Base-by-base conservation (phyloP, 129 eudicot genomes). In the Flaveria sonorensis region DNA sequence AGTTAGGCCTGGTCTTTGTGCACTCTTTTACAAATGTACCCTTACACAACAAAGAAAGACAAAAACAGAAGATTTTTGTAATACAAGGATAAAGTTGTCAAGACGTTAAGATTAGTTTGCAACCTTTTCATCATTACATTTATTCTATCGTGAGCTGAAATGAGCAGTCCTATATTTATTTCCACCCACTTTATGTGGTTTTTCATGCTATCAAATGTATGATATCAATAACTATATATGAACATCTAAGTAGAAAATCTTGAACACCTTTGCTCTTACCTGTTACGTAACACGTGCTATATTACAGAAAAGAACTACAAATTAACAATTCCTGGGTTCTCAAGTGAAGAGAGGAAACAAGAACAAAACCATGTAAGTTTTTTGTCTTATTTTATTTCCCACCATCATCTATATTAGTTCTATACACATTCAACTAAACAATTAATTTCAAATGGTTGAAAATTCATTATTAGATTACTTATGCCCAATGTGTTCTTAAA, bases 251-350 rank as follows among this genome's bases (percentile, higher is more conserved):
- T 63, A 6, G n/a, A 30, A 6, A 15, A 14, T 30, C 14, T 63
- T 62, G 20, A 62, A 62, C 68, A 28, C 40, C 45, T n/a, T 63
- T 30, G 69, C 30, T 63, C 20, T 63, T 5, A 6, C 30, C 20
- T 63, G 16, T 14, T 28, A 63, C 30, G 46, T 63, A 63, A 63
- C 7, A 13, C 70, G 36, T 78, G 69, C 24, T 60, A 24, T 80
- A 7, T 15, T 80, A 82, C 98, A 94, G 98, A 94, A 83, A 91
- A 82, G 76, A 91, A 91, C 84, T 89, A 81, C 81, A 82, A 87
- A 40, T 74, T 91, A 85, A 86, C 85, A 28, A 71, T 94, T 80
- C 98, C 98, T 48, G 97, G 97, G 79, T 94, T 70, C 88, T 94
- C 98, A 40, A 91, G 90, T 61, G 98, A 94, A 79, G 96, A 91